These are phyloP conservation scores for Hyphopichia khmerensis DNA, from an alignment of 1,139 yeast species.

Conservation along the genomic window DNA sequence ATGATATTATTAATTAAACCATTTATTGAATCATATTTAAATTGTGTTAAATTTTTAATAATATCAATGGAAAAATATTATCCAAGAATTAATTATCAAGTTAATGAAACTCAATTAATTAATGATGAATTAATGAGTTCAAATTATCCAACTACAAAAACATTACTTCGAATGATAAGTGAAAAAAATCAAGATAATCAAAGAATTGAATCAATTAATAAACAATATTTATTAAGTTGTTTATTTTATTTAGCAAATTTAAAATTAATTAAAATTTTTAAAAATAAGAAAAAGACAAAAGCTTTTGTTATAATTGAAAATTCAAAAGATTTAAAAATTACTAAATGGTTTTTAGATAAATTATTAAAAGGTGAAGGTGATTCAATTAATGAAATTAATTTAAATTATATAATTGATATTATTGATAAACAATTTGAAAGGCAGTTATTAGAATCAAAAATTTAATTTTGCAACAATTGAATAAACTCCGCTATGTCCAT, in stretches of 20 bases:
- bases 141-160: conserved; percentile 40
- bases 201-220: conserved; percentile 38
- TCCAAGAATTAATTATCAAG: conserved; percentile 1
- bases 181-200: conserved; percentile 11
- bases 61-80: conserved; percentile 9
- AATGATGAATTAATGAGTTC: conserved; percentile 24
- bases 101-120: conserved; percentile 16
- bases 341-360: conserved; percentile 26
- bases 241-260: conserved; percentile 41
- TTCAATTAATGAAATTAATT: conserved; percentile 17
- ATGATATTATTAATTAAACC: conserved; percentile 37
- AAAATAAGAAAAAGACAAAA: conserved; percentile 43
- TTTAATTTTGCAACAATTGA: too few species aligned
- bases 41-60: conserved; percentile 29
- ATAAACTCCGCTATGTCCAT: too few species aligned
- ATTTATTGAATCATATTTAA: conserved; percentile 37
- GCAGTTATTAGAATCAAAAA: too few species aligned
- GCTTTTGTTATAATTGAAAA: conserved; percentile 39
- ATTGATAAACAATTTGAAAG: conserved; percentile 34
- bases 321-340: conserved; percentile 27
- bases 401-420: conserved; percentile 39
- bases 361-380: conserved; percentile 14
- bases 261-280: conserved; percentile 35
- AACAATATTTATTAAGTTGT: conserved; percentile 44
- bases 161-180: conserved; percentile 34